Evolutionary conservation across 768 basidiomycete species (phyloP).

Genomic region (Ramaria sp.): DNA sequence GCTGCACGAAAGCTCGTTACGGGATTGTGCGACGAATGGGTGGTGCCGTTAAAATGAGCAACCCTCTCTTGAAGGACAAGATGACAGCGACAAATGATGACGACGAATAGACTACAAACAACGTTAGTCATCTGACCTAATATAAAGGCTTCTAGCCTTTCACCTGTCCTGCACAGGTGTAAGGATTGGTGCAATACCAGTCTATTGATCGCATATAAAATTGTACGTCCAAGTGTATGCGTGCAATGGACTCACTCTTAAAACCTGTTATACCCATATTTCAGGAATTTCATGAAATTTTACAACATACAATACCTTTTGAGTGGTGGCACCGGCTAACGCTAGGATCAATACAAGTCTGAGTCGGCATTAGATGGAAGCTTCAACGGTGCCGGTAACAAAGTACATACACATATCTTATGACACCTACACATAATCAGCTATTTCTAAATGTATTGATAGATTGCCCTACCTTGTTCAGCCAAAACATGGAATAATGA

Average conservation of each 20-base stretch:
- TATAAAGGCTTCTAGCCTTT: too few species aligned
- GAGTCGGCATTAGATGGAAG: neutral
- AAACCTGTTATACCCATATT: too few species aligned
- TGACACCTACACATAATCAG: neutral
- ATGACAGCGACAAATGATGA: too few species aligned
- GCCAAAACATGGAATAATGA: neutral
- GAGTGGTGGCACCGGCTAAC: neutral
- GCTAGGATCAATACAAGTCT: neutral
- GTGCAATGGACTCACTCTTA: too few species aligned
- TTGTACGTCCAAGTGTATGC: neutral
- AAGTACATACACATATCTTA: neutral
- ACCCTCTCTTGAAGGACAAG: too few species aligned
- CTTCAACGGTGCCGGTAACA: too few species aligned
- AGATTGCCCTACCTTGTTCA: neutral
- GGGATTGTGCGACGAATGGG: too few species aligned
- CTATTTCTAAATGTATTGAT: too few species aligned
- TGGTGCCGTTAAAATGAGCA: too few species aligned
- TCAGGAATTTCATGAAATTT: too few species aligned
- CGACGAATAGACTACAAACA: neutral
- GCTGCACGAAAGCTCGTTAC: too few species aligned
- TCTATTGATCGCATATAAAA: neutral
- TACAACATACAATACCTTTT: too few species aligned
- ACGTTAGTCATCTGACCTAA: neutral
- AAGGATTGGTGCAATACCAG: neutral
- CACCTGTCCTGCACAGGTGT: neutral